A percentile compares a stretch with the other conserved stretches of the same genome.
These are phyloP conservation scores for Vigna angularis DNA, from an alignment of 306 rosid genomes.

Conservation along the genomic window DNA sequence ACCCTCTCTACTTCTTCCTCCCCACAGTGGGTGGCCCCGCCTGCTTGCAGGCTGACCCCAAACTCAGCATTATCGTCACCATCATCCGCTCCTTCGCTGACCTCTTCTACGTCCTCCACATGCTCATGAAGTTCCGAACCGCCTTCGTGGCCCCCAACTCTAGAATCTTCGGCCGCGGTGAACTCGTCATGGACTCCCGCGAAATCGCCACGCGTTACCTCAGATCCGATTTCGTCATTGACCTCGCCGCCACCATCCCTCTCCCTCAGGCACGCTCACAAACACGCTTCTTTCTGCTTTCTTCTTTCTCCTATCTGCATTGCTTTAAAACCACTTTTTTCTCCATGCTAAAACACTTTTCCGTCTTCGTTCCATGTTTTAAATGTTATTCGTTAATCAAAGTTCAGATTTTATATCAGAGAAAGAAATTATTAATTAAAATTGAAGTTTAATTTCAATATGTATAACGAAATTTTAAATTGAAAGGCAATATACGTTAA, in stretches of 20 bases:
- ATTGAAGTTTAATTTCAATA: too few species aligned
- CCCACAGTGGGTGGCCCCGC: constrained; percentile 76
- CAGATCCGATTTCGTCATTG: constrained; percentile 79
- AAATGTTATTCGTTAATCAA: too few species aligned
- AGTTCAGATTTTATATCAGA: too few species aligned
- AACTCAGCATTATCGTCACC: constrained; percentile 58
- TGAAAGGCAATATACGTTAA: too few species aligned
- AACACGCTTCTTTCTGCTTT: background rate
- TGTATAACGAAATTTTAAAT: too few species aligned
- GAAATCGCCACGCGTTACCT: constrained; percentile 74
- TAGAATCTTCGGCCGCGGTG: constrained; percentile 89
- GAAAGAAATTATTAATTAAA: too few species aligned
- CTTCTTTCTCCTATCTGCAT: too few species aligned
- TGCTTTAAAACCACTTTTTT: too few species aligned
- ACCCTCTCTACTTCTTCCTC: constrained; percentile 86
- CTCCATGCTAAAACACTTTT: too few species aligned
- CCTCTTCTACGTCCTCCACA: constrained; percentile 75
- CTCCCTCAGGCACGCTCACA: constrained; percentile 65
- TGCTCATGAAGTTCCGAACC: constrained; percentile 83
- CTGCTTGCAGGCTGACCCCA: constrained; percentile 57
- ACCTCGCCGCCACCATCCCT: constrained; percentile 87
- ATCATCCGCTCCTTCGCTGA: constrained; percentile 70
- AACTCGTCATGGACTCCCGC: constrained; percentile 74
- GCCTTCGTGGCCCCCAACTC: constrained; percentile 86
- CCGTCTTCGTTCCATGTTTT: too few species aligned